These are phyloP conservation scores for Suillus weaverae DNA, from an alignment of 768 basidiomycete species.

Conservation along the genomic window DNA sequence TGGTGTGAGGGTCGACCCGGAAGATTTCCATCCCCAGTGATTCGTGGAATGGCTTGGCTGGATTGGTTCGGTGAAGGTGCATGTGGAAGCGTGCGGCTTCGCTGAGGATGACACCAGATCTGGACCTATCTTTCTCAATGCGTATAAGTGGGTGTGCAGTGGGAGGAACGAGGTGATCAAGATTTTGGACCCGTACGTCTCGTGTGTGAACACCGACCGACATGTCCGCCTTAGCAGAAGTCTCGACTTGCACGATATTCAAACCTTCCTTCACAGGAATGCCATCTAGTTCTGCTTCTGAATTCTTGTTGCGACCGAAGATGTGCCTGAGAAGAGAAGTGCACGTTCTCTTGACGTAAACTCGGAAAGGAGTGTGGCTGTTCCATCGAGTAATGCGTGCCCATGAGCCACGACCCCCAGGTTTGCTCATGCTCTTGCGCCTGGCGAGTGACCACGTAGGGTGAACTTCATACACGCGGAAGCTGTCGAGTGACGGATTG, in stretches of 20 bases:
- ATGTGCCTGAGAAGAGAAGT: slow-evolving; percentile 50
- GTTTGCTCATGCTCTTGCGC: slow-evolving; percentile 34
- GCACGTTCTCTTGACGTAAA: slow-evolving; percentile 50
- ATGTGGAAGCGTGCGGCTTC: slow-evolving; percentile 61
- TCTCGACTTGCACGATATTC: slow-evolving; percentile 47
- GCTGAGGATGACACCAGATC: slow-evolving; percentile 45
- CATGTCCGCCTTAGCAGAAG: slow-evolving; percentile 47
- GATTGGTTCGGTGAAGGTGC: slow-evolving; percentile 55
- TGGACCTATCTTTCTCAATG: slow-evolving; percentile 32
- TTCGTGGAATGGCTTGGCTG: slow-evolving; percentile 44
- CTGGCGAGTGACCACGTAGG: slow-evolving; percentile 59
- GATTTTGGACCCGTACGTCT: slow-evolving; percentile 44
- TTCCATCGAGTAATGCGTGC: slow-evolving; percentile 57
- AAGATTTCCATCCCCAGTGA: slow-evolving; percentile 56
- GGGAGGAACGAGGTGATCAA: slow-evolving; percentile 41
- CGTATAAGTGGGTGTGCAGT: slow-evolving; percentile 40
- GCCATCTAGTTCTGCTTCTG: slow-evolving; percentile 26
- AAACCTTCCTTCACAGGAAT: slow-evolving; percentile 40
- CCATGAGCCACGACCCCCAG: slow-evolving; percentile 49
- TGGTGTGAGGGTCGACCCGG: slow-evolving; percentile 45
- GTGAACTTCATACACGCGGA: slow-evolving; percentile 53
- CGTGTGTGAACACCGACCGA: slow-evolving; percentile 45
- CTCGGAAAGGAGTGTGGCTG: slow-evolving; percentile 52
- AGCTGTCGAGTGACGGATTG: slow-evolving; percentile 52
- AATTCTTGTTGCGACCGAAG: slow-evolving; percentile 33